Evolutionary conservation across 345 rosid genomes (phyloP).

Genomic region (Rhodomyrtus tomentosa): DNA sequence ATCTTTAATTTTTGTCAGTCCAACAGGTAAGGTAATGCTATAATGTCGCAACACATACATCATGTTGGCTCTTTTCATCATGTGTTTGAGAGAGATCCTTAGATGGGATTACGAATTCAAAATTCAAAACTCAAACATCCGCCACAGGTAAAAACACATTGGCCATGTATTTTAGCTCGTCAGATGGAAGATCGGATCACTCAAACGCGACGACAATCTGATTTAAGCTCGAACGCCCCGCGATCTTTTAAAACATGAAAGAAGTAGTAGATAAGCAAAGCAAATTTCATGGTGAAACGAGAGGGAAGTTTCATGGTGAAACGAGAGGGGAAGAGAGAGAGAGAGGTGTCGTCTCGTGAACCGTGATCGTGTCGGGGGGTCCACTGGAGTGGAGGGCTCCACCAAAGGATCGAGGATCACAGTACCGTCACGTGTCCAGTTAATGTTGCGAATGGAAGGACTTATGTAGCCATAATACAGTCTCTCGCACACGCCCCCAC

Average conservation of each 20-base stretch:
- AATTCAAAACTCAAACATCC: background rate
- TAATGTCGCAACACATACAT: background rate
- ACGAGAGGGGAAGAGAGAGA: background rate
- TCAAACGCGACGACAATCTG: background rate
- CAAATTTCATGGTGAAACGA: background rate
- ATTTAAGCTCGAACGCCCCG: background rate
- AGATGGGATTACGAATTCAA: background rate
- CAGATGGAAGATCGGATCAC: background rate
- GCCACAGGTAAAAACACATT: background rate
- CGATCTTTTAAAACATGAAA: background rate
- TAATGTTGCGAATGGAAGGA: background rate
- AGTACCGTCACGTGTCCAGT: slow-evolving; percentile 33
- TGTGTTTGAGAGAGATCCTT: background rate
- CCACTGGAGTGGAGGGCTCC: background rate
- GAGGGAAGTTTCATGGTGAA: too few relatives aligned
- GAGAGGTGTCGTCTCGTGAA: background rate
- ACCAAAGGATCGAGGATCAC: background rate
- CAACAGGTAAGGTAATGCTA: background rate
- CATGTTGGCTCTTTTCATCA: background rate
- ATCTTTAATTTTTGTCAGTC: too few relatives aligned
- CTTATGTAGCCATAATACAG: background rate
- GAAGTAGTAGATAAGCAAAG: background rate
- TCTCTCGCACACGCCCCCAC: background rate
- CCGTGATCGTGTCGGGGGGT: background rate
- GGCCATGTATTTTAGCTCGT: background rate